Evolutionary conservation across 2,329 filamentous ascomycete genomes (phyloP).

Genomic region (Hypocreales sp.): DNA sequence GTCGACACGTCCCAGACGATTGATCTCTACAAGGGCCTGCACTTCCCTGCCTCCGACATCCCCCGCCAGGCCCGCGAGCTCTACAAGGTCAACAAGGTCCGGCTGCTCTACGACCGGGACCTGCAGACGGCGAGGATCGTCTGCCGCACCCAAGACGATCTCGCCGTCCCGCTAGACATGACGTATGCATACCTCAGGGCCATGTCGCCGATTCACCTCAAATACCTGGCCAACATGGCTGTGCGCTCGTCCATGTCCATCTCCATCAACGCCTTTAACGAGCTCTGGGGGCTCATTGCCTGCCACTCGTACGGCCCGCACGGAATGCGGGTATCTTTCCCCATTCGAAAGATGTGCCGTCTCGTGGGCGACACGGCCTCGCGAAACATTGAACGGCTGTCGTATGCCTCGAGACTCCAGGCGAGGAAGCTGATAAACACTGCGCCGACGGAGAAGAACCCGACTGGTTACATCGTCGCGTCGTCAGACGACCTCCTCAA

Average conservation of each 20-base stretch:
- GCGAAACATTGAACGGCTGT: conserved; percentile 73
- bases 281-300: conserved; percentile 77
- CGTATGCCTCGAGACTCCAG: conserved; percentile 71
- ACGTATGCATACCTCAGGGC: conserved; percentile 74
- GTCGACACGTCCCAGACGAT: conserved; percentile 67
- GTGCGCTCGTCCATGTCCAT: conserved; percentile 93
- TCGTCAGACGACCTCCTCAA: conserved; percentile 75
- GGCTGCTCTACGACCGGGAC: conserved; percentile 74
- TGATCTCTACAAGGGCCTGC: conserved; percentile 73
- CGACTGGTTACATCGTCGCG: conserved; percentile 79
- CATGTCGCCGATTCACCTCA: conserved; percentile 81
- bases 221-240: conserved; percentile 78
- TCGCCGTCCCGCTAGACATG: conserved; percentile 64
- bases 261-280: conserved; percentile 72
- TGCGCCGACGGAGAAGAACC: conserved; percentile 63
- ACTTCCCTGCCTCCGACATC: conserved; percentile 81
- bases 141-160: conserved; percentile 58
- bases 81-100: conserved; percentile 81
- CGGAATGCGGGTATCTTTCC: conserved; percentile 85
- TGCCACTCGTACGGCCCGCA: conserved; percentile 65
- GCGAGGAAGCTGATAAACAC: conserved; percentile 82
- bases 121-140: conserved; percentile 67
- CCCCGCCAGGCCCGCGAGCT: conserved; percentile 75
- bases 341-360: conserved; percentile 83
- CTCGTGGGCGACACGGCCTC: conserved; percentile 76